These are phyloP conservation scores for Annulohypoxylon maeteangense DNA, from an alignment of 495 filamentous ascomycete genomes.

Conservation along the genomic window DNA sequence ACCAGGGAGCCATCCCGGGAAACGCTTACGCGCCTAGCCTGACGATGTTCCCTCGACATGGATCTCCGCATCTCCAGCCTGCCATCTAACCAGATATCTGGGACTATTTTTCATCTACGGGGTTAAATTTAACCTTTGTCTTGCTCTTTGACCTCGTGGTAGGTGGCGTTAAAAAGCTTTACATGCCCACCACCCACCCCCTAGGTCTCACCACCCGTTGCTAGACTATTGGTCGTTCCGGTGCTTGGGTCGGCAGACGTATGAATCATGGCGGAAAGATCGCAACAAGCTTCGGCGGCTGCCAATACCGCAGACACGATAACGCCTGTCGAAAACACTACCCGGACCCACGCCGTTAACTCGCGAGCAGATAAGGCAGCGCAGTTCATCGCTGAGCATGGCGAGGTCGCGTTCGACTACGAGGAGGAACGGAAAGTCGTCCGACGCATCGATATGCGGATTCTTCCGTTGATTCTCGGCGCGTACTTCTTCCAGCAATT, in stretches of 20 bases:
- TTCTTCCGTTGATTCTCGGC: conserved; percentile 61
- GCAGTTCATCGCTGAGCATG: conserved; percentile 54
- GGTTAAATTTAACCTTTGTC: conserved; percentile 16
- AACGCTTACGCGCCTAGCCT: conserved; percentile 16
- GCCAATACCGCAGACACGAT: conserved; percentile 39
- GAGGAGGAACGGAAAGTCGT: conserved; percentile 54
- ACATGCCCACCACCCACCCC: neutral
- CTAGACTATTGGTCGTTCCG: neutral
- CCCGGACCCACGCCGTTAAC: conserved; percentile 36
- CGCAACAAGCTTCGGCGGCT: conserved; percentile 13
- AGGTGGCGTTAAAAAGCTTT: neutral
- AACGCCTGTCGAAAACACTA: conserved; percentile 41
- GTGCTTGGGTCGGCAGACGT: neutral
- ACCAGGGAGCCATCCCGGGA: conserved; percentile 11
- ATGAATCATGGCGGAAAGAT: conserved; percentile 30
- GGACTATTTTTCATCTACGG: conserved; percentile 31
- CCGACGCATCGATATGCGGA: conserved; percentile 58
- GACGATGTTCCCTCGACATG: conserved; percentile 27
- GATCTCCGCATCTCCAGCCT: conserved; percentile 39
- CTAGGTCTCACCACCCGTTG: neutral
- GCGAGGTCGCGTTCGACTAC: conserved; percentile 50
- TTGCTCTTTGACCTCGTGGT: neutral
- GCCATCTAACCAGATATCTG: conserved; percentile 33
- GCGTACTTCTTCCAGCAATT: conserved; percentile 66
- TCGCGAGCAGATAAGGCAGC: conserved; percentile 52